Evolutionary conservation across 148 eudicot species (phyloP).

Genomic region (Silene latifolia): DNA sequence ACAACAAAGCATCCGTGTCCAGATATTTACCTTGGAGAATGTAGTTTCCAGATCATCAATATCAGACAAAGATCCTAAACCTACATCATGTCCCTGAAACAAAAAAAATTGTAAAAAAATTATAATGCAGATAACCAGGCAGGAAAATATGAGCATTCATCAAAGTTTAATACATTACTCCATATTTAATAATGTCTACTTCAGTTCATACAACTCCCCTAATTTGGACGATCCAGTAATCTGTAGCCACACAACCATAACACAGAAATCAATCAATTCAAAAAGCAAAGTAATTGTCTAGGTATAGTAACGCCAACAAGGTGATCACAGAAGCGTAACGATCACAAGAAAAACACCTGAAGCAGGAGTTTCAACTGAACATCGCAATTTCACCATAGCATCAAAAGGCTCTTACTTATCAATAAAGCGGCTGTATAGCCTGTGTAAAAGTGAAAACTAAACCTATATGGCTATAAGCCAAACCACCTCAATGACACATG

Average conservation of each 20-base stretch:
- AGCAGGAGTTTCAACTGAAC: background rate
- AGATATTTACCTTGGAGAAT: conserved; percentile 64
- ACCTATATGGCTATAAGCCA: background rate
- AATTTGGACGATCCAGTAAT: background rate
- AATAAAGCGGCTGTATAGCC: background rate
- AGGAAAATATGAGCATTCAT: background rate
- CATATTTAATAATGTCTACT: background rate
- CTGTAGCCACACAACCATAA: background rate
- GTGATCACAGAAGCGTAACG: background rate
- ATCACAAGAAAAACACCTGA: background rate
- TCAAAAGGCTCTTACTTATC: background rate
- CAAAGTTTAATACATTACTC: background rate
- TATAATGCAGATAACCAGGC: background rate
- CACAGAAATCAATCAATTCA: background rate
- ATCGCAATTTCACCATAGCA: background rate
- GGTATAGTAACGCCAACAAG: background rate
- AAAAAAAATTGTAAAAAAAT: background rate
- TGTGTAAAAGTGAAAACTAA: background rate
- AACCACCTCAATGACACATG: background rate
- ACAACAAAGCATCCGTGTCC: background rate
- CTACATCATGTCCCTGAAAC: conserved; percentile 48
- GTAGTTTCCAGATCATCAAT: conserved; percentile 86
- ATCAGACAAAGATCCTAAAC: conserved; percentile 66
- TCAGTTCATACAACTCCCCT: background rate
- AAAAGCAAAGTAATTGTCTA: background rate